Evolutionary conservation across 768 basidiomycete genomes (phyloP).

Genomic region (Kwoniella europaea): DNA sequence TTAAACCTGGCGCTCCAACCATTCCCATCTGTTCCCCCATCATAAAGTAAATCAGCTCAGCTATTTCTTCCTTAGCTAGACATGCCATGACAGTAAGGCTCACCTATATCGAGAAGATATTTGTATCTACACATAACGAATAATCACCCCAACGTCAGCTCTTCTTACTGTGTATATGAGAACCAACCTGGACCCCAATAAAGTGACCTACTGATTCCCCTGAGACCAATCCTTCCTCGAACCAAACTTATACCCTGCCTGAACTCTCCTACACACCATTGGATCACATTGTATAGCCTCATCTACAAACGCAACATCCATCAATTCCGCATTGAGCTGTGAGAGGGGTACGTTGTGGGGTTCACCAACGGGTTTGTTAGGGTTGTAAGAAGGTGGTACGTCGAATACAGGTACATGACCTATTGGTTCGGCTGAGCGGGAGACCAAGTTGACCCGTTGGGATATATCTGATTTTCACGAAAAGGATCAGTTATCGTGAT

Average conservation of each 20-base stretch:
- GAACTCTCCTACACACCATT: conserved; percentile 33
- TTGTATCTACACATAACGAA: conserved; percentile 39
- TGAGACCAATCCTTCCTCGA: conserved; percentile 40
- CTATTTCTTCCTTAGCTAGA: not conserved
- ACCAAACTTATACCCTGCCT: conserved; percentile 37
- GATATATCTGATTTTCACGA: conserved; percentile 38
- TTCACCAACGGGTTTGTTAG: conserved; percentile 33
- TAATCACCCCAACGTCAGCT: not conserved
- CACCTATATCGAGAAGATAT: conserved; percentile 56
- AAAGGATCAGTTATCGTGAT: too few species aligned
- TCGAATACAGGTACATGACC: conserved; percentile 41
- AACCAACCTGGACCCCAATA: not conserved
- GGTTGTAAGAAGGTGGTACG: conserved; percentile 21
- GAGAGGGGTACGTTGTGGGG: conserved; percentile 27
- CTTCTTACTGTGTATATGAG: too few species aligned
- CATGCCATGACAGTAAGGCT: conserved; percentile 3
- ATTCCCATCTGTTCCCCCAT: conserved; percentile 50
- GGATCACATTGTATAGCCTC: conserved; percentile 52
- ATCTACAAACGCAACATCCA: conserved; percentile 54
- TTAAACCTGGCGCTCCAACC: conserved; percentile 59
- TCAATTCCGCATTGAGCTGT: conserved; percentile 41
- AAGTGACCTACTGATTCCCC: conserved; percentile 43
- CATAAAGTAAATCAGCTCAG: conserved; percentile 4
- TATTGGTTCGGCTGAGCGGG: conserved; percentile 26
- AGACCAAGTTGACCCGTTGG: conserved; percentile 51